Percentiles rank a stretch among this genome's conserved stretches.
Conservation (phyloP, 2,329 filamentous ascomycete species). For the Trichoderma citrinoviride region DNA sequence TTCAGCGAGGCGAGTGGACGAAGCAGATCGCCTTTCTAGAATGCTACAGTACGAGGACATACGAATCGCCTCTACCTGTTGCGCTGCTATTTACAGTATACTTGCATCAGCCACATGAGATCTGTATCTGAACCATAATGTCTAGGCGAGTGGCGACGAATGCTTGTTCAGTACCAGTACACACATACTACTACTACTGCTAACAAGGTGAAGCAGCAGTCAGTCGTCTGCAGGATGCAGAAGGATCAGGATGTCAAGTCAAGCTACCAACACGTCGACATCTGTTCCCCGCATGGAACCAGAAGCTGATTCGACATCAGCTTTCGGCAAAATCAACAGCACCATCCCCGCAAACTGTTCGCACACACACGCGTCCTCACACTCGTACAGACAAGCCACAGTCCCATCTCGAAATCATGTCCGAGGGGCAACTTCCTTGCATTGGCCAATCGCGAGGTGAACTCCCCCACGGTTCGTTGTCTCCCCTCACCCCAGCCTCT, state of each 20-base stretch:
- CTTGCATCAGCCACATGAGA: not conserved
- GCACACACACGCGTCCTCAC: conserved; percentile 15
- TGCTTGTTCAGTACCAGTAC: not conserved
- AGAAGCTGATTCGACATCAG: not conserved
- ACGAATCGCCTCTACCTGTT: not conserved
- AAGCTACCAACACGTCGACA: not conserved
- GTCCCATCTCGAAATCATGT: not conserved
- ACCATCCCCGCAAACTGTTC: not conserved
- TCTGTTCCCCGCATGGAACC: not conserved
- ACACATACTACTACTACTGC: not conserved
- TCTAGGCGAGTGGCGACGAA: not conserved
- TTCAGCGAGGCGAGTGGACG: not conserved
- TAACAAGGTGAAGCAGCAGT: not conserved
- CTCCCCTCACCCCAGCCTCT: conserved; percentile 2
- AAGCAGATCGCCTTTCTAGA: not conserved
- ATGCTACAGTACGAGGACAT: no score
- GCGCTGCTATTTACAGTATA: not conserved
- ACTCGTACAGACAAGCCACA: not conserved
- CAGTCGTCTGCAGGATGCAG: not conserved
- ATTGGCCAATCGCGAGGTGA: conserved; percentile 19
- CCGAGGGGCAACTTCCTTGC: not conserved
- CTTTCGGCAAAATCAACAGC: conserved; percentile 8
- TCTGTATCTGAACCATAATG: not conserved
- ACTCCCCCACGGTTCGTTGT: conserved; percentile 15
- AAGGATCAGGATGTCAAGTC: not conserved